Base-by-base conservation (phyloP, 257 asterid genomes). In the Orobanche coerulescens region DNA sequence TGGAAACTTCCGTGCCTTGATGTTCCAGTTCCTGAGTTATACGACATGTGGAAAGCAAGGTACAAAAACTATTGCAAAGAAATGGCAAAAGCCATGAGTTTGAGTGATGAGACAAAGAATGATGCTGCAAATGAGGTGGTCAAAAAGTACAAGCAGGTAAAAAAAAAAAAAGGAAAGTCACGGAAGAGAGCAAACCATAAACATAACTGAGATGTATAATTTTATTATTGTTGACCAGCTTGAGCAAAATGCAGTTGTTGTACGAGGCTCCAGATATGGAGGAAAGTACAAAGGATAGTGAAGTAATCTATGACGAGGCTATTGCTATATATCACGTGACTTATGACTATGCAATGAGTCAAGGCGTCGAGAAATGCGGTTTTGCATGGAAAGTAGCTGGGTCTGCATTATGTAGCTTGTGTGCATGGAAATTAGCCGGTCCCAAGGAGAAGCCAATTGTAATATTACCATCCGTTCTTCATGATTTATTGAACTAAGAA, bases 321-420 rank as follows among this genome's bases (percentile, higher is more conserved):
- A 52, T 86, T 15, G 95, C 95, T 5, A 66, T 90, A 37, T 86
- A 86, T 59, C 72, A 76, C 0, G 66, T 75, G 1, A 68, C 84
- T 1, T 90, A 82, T n/a, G 69, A 82, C 58, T 24, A 67, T 6
- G 92, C 89, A 2, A 59, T 5, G 16, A 12, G 25, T 4, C 1
- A 15, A 11, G 74, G 56, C 0, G 69, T 71, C 0, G 40, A 43
- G 42, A 84, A 64, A 69, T 90, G 95, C 51, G 42, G 73, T 18
- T 90, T 90, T 73, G 92, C 88, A 1, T 90, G 97, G 95, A 79
- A 31, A 67, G 84, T 86, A 13, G 95, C 95, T 0, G 92, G 95
- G 19, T 36, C 84, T 44, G 88, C 91, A 5, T 93, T 86, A 3
- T 81, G 77, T 22, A 55, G 33, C 30, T 28, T 78, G 14, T 72